Percentiles rank a stretch among this genome's conserved stretches.
Conservation (phyloP, 1,284 basidiomycete genomes). For the Malassezia slooffiae region DNA sequence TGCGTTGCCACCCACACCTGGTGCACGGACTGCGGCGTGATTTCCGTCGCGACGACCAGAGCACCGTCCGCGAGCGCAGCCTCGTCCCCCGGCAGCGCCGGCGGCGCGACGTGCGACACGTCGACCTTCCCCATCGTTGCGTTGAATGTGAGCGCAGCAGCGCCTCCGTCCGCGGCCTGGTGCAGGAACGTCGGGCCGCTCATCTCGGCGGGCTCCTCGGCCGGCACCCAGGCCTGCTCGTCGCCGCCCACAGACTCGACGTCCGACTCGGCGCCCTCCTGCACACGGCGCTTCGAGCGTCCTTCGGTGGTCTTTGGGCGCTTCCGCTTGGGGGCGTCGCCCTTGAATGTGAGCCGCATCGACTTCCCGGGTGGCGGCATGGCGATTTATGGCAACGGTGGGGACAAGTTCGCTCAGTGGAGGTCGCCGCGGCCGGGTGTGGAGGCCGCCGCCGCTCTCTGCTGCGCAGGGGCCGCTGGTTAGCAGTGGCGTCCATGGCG, state of each 20-base stretch:
- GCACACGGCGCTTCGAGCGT: neutral
- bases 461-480: too few relatives aligned
- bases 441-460: too few relatives aligned
- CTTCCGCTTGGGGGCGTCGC: conserved; percentile 15
- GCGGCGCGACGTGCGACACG: conserved; percentile 3
- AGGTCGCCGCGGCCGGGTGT: too few relatives aligned
- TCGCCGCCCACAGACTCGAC: conserved; percentile 14
- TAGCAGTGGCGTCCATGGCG: too few relatives aligned
- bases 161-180: conserved; percentile 2
- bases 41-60: conserved; percentile 8
- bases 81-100: neutral
- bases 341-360: conserved; percentile 14
- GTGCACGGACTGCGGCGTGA: conserved; percentile 26
- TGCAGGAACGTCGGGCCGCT: conserved; percentile 10
- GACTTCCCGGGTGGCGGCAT: too few relatives aligned
- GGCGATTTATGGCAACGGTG: too few relatives aligned
- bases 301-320: neutral
- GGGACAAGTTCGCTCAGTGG: too few relatives aligned
- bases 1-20: conserved; percentile 35
- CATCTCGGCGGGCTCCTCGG: conserved; percentile 2
- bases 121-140: conserved; percentile 7
- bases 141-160: conserved; percentile 6
- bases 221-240: conserved; percentile 15
- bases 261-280: conserved; percentile 10
- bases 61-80: conserved; percentile 7